Evolutionary conservation across 1,284 basidiomycete species (phyloP).

Genomic region (Malassezia restricta): DNA sequence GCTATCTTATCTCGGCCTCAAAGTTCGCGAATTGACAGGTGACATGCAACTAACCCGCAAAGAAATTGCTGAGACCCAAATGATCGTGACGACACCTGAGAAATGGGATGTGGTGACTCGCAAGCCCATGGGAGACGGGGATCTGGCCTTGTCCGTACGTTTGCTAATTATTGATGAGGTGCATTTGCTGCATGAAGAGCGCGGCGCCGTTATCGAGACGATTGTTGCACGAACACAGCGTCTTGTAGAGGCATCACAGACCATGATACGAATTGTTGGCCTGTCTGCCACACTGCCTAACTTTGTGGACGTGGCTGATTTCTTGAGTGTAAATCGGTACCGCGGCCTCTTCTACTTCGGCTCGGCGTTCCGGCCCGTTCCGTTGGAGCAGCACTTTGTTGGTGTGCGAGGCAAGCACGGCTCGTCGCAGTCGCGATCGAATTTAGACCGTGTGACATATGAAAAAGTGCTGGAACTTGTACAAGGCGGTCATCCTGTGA

Average conservation of each 20-base stretch:
- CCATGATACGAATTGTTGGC: constrained; percentile 92
- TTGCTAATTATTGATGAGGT: constrained; percentile 97
- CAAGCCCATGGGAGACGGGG: constrained; percentile 91
- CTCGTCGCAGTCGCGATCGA: constrained; percentile 62
- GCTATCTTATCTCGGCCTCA: constrained; percentile 74
- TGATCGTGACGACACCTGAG: constrained; percentile 97
- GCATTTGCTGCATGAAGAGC: constrained; percentile 91
- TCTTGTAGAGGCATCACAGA: constrained; percentile 89
- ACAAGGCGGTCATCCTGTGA: constrained; percentile 67
- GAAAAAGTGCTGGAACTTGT: constrained; percentile 55
- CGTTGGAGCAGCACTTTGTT: constrained; percentile 93
- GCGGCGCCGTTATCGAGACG: constrained; percentile 94
- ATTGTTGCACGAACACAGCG: constrained; percentile 91
- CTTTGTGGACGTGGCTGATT: constrained; percentile 92
- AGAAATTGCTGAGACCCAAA: constrained; percentile 89
- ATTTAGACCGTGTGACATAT: constrained; percentile 79
- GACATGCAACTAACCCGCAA: constrained; percentile 95
- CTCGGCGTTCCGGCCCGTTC: constrained; percentile 89
- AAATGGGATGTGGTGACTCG: constrained; percentile 99
- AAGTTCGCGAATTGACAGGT: constrained; percentile 88
- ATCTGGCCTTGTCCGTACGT: constrained; percentile 72
- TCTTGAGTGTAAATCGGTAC: constrained; percentile 75
- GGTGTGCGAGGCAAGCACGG: constrained; percentile 86
- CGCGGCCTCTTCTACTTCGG: constrained; percentile 98
- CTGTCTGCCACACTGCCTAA: constrained; percentile 97